Percentiles rank a stretch among this genome's conserved stretches.
phyloP scores from a whole-genome alignment of 225 moss, liverwort and hornwort genomes.

The Bryum argenteum region DNA sequence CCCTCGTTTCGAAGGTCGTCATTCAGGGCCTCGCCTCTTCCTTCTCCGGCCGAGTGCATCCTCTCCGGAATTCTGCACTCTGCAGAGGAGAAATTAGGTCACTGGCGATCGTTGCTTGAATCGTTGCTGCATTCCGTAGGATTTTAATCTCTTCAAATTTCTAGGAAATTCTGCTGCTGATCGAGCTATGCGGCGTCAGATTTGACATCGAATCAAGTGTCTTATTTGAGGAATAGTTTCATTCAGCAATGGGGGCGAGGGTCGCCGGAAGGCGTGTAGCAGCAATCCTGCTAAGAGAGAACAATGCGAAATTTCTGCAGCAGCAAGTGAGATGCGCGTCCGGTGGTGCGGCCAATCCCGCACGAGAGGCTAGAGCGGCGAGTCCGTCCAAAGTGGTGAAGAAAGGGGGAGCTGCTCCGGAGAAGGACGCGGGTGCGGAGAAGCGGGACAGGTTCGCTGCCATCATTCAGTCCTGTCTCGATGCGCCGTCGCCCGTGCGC shows the following conservation, averaged over 20 bases:
- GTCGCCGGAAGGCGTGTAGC: slow-evolving; percentile 23
- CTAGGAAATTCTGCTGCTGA: too few species aligned
- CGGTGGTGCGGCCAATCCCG: slow-evolving; percentile 49
- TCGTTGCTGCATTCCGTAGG: too few species aligned
- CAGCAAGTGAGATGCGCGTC: slow-evolving; percentile 53
- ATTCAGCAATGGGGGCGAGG: slow-evolving; percentile 31
- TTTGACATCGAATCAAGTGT: too few species aligned
- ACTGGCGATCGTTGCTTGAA: too few species aligned
- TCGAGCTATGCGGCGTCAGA: too few species aligned
- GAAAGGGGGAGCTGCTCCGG: slow-evolving; percentile 53
- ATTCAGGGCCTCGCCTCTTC: too few species aligned
- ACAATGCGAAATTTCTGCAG: slow-evolving; percentile 22
- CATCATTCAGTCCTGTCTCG: slow-evolving; percentile 70
- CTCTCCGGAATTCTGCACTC: too few species aligned
- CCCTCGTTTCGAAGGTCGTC: too few species aligned
- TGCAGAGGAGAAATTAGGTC: too few species aligned
- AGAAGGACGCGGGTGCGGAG: slow-evolving; percentile 49
- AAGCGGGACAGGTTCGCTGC: slow-evolving; percentile 68
- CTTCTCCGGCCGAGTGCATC: too few species aligned
- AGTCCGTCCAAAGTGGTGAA: slow-evolving; percentile 75
- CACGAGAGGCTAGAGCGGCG: slow-evolving; percentile 57
- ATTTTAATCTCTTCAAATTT: too few species aligned
- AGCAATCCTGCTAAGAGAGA: slow-evolving; percentile 17
- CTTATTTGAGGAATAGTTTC: too few species aligned
- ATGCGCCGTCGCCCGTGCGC: slow-evolving; percentile 73